These are phyloP conservation scores for Yamadazyma nakazawae DNA, from an alignment of 805 yeast species.

Conservation along the genomic window DNA sequence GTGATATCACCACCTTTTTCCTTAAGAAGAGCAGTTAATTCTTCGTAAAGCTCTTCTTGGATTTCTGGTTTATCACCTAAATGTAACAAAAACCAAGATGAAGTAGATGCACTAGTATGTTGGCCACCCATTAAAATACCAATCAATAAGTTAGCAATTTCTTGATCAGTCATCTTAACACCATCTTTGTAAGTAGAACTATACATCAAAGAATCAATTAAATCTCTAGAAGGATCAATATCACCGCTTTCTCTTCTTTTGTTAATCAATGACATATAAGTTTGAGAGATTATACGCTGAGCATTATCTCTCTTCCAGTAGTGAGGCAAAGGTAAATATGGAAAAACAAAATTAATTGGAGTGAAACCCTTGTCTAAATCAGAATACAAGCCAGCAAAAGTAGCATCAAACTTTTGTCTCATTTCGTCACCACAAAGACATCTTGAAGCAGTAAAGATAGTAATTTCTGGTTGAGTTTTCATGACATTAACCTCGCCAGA, in stretches of 20 bases:
- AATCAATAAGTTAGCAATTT: constrained; percentile 84
- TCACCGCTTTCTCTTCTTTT: constrained; percentile 75
- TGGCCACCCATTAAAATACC: constrained; percentile 99
- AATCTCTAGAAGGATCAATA: constrained; percentile 73
- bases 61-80: constrained; percentile 83
- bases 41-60: constrained; percentile 77
- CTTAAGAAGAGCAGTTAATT: constrained; percentile 62
- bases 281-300: constrained; percentile 71
- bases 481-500: constrained; percentile 63
- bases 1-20: constrained; percentile 44
- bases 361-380: constrained; percentile 97
- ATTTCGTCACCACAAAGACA: constrained; percentile 88
- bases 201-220: constrained; percentile 83
- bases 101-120: constrained; percentile 95
- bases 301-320: constrained; percentile 86
- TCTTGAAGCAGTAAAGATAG: constrained; percentile 94
- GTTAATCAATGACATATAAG: constrained; percentile 76
- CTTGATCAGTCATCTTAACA: constrained; percentile 87
- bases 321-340: constrained; percentile 84
- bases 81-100: constrained; percentile 92
- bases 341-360: constrained; percentile 93
- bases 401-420: constrained; percentile 75
- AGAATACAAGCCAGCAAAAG: constrained; percentile 79
- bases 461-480: constrained; percentile 88
- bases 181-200: constrained; percentile 90